Conservation (phyloP, 305 asterid species). For the Fraxinus platypoda region DNA sequence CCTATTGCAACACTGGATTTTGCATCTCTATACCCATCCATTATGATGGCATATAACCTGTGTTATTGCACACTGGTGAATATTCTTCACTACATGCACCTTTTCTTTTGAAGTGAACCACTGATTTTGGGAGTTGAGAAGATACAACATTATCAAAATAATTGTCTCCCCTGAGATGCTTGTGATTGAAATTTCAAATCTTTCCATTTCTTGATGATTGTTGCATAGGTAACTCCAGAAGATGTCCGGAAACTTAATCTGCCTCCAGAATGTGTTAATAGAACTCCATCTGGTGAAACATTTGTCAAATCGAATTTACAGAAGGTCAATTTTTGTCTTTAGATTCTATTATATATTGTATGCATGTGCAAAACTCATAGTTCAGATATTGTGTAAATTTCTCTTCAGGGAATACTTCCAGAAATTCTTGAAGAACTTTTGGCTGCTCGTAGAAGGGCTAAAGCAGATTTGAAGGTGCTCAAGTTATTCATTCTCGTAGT, state of each 20-base stretch:
- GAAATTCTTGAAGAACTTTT: constrained; percentile 98
- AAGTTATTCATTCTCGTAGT: constrained; percentile 4
- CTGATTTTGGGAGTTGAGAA: constrained; percentile 8
- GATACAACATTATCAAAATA: not conserved
- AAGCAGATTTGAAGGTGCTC: constrained; percentile 92
- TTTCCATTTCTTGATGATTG: constrained; percentile 21
- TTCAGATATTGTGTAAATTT: constrained; percentile 18
- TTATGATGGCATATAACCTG: constrained; percentile 98
- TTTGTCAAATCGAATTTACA: constrained; percentile 84
- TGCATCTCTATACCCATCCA: constrained; percentile 97
- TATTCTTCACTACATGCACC: constrained; percentile 1
- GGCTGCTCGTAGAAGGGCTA: constrained; percentile 93
- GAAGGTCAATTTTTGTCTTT: constrained; percentile 52
- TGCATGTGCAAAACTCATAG: constrained; percentile 10
- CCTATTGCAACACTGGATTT: constrained; percentile 98
- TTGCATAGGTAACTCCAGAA: constrained; percentile 77
- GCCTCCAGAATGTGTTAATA: constrained; percentile 73
- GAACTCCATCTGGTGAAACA: constrained; percentile 97
- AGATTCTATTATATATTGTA: constrained; percentile 11
- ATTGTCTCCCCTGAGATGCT: constrained; percentile 11
- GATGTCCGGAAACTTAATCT: constrained; percentile 74
- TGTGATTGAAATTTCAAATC: constrained; percentile 11
- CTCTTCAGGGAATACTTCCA: constrained; percentile 86
- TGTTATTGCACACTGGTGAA: constrained; percentile 95
- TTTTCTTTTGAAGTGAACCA: constrained; percentile 5